Conservation (phyloP, 768 basidiomycete genomes). For the Podaxis pistillaris region DNA sequence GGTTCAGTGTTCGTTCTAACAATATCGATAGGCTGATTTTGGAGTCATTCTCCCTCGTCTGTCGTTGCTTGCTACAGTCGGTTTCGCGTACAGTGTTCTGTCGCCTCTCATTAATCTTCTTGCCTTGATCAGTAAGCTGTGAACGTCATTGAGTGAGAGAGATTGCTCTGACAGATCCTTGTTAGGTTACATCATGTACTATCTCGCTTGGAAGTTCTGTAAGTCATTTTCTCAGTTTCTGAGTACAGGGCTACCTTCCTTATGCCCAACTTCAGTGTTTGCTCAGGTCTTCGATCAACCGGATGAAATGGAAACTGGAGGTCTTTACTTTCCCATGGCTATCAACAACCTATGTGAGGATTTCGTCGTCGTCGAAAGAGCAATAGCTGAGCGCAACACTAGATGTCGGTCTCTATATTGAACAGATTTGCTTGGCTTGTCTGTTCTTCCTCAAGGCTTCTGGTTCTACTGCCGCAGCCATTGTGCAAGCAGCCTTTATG, state of each 20-base stretch:
- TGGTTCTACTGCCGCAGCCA: slow-evolving; percentile 32
- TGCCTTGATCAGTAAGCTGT: slow-evolving; percentile 48
- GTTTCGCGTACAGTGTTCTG: slow-evolving; percentile 58
- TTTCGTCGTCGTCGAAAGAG: not conserved
- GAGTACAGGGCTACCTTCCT: not conserved
- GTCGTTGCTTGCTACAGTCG: slow-evolving; percentile 52
- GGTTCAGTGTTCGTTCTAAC: not conserved
- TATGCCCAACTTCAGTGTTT: slow-evolving; percentile 33
- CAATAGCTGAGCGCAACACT: not conserved
- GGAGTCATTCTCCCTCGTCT: slow-evolving; percentile 47
- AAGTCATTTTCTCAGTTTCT: slow-evolving; percentile 19
- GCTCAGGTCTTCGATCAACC: slow-evolving; percentile 53
- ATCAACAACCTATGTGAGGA: slow-evolving; percentile 47
- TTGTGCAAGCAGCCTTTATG: slow-evolving; percentile 52
- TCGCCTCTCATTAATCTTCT: slow-evolving; percentile 68
- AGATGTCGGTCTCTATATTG: slow-evolving; percentile 73
- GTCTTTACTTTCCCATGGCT: slow-evolving; percentile 44
- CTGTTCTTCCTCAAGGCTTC: slow-evolving; percentile 63
- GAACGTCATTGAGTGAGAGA: not conserved
- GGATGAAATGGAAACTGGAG: slow-evolving; percentile 46
- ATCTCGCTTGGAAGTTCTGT: slow-evolving; percentile 60
- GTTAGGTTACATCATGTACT: slow-evolving; percentile 52
- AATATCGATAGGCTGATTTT: slow-evolving; percentile 41
- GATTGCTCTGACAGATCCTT: not conserved
- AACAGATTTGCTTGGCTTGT: slow-evolving; percentile 61